Evolutionary conservation across 2,329 filamentous ascomycete genomes (phyloP).

Genomic region (Penicillium verrucosum): DNA sequence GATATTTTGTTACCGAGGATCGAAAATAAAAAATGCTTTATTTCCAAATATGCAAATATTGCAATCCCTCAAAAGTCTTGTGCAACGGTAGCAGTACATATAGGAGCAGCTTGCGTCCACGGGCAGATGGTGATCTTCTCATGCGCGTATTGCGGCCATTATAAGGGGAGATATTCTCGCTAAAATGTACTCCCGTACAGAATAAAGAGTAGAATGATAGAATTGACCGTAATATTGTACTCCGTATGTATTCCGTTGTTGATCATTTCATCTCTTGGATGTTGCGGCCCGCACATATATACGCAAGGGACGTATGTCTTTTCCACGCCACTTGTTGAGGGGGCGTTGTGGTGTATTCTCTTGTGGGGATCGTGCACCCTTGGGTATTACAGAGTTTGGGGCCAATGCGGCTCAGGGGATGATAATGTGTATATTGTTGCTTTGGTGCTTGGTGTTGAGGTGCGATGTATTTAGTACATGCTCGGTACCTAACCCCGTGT

Average conservation of each 20-base stretch:
- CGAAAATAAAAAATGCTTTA: neutral
- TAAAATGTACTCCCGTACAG: neutral
- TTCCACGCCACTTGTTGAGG: slow-evolving; percentile 1
- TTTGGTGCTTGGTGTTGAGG: neutral
- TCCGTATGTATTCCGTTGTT: neutral
- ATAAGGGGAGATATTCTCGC: neutral
- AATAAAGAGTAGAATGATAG: neutral
- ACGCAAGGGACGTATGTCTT: slow-evolving; percentile 12
- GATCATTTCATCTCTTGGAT: neutral
- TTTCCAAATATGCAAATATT: neutral
- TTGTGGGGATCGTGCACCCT: neutral
- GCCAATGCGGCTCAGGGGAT: slow-evolving; percentile 7
- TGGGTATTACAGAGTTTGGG: neutral
- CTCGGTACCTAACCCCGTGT: neutral
- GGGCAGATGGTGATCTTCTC: neutral
- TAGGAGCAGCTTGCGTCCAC: neutral
- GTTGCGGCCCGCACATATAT: neutral
- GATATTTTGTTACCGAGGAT: neutral
- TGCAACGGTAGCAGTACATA: neutral
- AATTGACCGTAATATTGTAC: neutral
- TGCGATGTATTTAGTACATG: neutral
- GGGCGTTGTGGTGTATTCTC: neutral
- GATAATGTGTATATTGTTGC: neutral
- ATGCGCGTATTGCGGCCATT: neutral
- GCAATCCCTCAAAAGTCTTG: neutral